phyloP scores from a whole-genome alignment of 1,139 yeast genomes.

The Scheffersomyces cryptocercus region DNA sequence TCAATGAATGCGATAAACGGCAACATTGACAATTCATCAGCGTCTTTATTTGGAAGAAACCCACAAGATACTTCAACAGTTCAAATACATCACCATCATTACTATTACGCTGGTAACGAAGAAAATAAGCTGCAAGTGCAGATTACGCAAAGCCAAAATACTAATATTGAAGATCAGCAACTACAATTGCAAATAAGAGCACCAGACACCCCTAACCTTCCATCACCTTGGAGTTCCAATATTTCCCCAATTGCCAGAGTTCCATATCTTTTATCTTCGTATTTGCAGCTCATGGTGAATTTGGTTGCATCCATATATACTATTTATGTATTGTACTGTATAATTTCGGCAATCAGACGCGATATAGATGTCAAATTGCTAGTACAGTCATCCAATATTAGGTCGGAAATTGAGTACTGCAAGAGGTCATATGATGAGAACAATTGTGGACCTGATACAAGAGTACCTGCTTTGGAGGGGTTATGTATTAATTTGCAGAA shows the following conservation, averaged over 20 bases:
- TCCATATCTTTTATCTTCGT: conserved; percentile 59
- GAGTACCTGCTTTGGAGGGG: conserved; percentile 60
- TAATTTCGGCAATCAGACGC: conserved; percentile 46
- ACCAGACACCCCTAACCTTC: conserved; percentile 23
- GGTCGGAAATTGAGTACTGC: conserved; percentile 51
- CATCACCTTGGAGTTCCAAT: conserved; percentile 49
- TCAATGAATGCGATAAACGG: conserved; percentile 5
- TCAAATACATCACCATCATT: conserved; percentile 49
- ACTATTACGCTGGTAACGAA: conserved; percentile 21
- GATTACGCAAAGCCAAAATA: neutral
- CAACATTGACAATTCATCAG: neutral
- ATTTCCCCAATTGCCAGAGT: conserved; percentile 39
- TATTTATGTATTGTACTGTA: conserved; percentile 40
- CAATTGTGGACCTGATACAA: conserved; percentile 53
- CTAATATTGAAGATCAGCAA: neutral
- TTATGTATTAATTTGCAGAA: conserved; percentile 61
- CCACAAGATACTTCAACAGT: conserved; percentile 10
- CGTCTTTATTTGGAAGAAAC: neutral
- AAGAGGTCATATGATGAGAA: conserved; percentile 52
- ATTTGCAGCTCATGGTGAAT: conserved; percentile 55
- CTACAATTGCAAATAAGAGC: conserved; percentile 3
- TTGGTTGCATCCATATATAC: conserved; percentile 43
- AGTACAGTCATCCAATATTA: conserved; percentile 35
- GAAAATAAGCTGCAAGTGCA: conserved; percentile 7
- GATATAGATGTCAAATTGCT: conserved; percentile 55